Percentiles rank a stretch among this genome's conserved stretches.
These are phyloP conservation scores for Debaryomyces udenii DNA, from an alignment of 1,139 yeast genomes.

Conservation along the genomic window DNA sequence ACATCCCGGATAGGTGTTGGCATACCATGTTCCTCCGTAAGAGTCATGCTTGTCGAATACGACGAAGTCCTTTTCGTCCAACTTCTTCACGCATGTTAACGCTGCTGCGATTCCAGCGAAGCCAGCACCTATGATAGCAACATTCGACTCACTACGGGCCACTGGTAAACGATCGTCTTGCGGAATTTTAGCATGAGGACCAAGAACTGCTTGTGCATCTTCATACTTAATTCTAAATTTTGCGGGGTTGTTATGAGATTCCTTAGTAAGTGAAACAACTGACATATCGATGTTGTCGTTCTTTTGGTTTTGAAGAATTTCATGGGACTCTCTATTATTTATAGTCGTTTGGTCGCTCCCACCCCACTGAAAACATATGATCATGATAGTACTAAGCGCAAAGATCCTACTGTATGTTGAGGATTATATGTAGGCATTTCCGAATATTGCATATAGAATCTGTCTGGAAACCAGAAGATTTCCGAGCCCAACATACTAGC, in stretches of 20 bases:
- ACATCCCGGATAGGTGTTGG: slow-evolving; percentile 57
- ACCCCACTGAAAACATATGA: no score
- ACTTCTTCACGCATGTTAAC: slow-evolving; percentile 31
- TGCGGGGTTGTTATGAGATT: slow-evolving; percentile 37
- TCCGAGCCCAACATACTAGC: no score
- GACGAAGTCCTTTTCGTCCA: slow-evolving; percentile 36
- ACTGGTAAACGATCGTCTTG: slow-evolving; percentile 25
- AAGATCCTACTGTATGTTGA: no score
- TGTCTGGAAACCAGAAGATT: no score
- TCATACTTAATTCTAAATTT: slow-evolving; percentile 33
- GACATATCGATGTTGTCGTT: no score
- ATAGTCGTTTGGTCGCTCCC: no score
- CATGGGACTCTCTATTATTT: no score
- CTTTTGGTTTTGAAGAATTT: no score
- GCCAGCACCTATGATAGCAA: slow-evolving; percentile 52
- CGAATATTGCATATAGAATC: no score
- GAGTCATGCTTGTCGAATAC: slow-evolving; percentile 48
- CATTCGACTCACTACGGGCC: slow-evolving; percentile 28
- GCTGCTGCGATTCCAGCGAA: slow-evolving; percentile 48
- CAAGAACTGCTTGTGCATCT: slow-evolving; percentile 33
- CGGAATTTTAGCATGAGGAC: slow-evolving; percentile 22
- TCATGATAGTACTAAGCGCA: no score
- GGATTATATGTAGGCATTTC: no score
- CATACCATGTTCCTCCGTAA: slow-evolving; percentile 61
- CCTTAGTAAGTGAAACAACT: slow-evolving; percentile 21